Conservation (phyloP, 306 rosid species). For the Inga oerstediana region DNA sequence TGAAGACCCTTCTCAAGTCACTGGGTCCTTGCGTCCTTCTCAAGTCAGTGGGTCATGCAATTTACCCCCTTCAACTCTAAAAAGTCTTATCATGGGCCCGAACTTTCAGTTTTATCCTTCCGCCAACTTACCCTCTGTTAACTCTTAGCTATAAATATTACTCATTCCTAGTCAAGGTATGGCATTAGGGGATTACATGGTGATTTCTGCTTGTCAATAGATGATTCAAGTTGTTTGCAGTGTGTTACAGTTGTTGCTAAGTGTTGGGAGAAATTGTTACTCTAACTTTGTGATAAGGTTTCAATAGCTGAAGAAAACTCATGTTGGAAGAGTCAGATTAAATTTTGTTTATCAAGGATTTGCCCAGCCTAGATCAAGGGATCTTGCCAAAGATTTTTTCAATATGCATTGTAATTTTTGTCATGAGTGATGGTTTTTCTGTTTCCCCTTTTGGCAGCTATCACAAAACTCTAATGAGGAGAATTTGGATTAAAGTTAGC, state of each 20-base stretch:
- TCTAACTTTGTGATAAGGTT: neutral
- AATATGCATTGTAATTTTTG: neutral
- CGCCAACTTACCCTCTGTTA: neutral
- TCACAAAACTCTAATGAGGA: neutral
- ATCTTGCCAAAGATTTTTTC: slow-evolving; percentile 9
- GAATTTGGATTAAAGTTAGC: neutral
- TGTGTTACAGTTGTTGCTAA: neutral
- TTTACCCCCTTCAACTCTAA: neutral
- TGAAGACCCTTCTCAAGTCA: neutral
- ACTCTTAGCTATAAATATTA: neutral
- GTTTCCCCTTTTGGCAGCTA: neutral
- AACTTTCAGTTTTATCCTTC: neutral
- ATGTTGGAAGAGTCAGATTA: neutral
- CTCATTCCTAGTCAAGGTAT: neutral
- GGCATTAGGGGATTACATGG: neutral
- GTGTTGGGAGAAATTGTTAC: neutral
- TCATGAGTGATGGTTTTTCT: neutral
- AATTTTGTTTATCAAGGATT: slow-evolving; percentile 3
- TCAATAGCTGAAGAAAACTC: neutral
- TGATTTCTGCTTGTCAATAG: neutral
- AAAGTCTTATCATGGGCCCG: neutral
- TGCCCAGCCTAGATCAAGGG: slow-evolving; percentile 12
- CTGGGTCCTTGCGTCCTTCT: no score
- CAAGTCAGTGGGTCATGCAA: neutral
- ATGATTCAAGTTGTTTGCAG: neutral